phyloP scores from a whole-genome alignment of 2,329 filamentous ascomycete genomes.

The Colletotrichum sp. region DNA sequence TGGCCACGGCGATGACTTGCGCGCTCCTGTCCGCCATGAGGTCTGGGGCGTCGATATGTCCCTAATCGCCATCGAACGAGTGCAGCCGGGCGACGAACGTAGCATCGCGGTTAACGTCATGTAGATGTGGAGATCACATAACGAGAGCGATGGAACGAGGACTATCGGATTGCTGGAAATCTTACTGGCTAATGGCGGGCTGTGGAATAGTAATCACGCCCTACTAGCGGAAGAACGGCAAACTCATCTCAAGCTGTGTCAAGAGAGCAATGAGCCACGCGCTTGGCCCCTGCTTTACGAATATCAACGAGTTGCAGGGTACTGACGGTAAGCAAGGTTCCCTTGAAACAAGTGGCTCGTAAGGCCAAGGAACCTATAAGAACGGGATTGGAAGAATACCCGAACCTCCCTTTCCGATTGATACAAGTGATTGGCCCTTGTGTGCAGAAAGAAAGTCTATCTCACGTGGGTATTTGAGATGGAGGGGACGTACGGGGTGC shows the following conservation, averaged over 20 bases:
- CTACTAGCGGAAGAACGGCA: not conserved
- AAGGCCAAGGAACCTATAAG: not conserved
- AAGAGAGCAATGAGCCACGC: not conserved
- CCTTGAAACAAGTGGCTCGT: not conserved
- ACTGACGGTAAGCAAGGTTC: not conserved
- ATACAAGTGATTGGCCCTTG: rapidly evolving
- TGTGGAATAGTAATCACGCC: not conserved
- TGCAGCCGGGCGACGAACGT: not conserved
- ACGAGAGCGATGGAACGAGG: too few relatives aligned
- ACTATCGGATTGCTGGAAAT: too few relatives aligned
- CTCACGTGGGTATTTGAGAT: not conserved
- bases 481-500: not conserved
- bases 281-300: not conserved
- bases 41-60: not conserved
- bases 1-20: slow-evolving; percentile 27
- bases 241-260: not conserved
- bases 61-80: not conserved
- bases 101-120: not conserved
- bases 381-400: not conserved
- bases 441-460: rapidly evolving
- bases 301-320: not conserved
- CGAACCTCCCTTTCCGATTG: not conserved
- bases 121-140: not conserved
- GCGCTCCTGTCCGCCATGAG: slow-evolving; percentile 21
- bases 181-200: too few relatives aligned